phyloP scores from a whole-genome alignment of 2,329 filamentous ascomycete species.

The Ophiostoma ips region DNA sequence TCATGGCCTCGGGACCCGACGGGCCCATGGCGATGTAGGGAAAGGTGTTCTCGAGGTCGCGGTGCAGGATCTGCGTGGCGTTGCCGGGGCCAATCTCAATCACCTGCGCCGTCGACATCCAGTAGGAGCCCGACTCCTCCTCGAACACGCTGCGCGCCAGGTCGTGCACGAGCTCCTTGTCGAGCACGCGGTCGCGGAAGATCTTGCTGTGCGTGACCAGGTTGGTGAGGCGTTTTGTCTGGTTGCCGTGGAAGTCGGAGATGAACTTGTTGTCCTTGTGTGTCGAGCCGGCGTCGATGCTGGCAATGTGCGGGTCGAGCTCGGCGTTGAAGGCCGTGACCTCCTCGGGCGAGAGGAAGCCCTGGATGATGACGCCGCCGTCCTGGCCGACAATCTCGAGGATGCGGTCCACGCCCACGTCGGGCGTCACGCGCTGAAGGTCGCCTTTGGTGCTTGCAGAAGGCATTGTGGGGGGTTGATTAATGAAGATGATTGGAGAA shows the following conservation, averaged over 20 bases:
- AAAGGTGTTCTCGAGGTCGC: conserved; percentile 15
- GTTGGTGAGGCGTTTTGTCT: conserved; percentile 17
- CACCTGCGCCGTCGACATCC: conserved; percentile 16
- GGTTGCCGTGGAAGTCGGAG: conserved; percentile 17
- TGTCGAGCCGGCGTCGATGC: neutral
- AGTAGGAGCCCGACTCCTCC: conserved; percentile 18
- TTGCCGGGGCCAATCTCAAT: conserved; percentile 16
- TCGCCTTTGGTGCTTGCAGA: neutral
- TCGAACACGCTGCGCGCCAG: conserved; percentile 16
- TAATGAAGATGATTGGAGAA: too few species aligned
- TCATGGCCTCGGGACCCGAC: conserved; percentile 15
- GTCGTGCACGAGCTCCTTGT: conserved; percentile 18
- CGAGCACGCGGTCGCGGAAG: conserved; percentile 19
- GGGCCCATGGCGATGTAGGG: conserved; percentile 18
- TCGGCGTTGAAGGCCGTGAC: conserved; percentile 16
- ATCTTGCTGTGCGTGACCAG: conserved; percentile 16
- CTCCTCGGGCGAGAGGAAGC: conserved; percentile 15
- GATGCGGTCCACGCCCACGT: neutral
- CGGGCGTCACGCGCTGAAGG: neutral
- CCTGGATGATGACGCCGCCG: conserved; percentile 18
- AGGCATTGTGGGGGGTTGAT: conserved; percentile 3
- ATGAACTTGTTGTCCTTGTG: neutral
- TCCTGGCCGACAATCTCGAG: conserved; percentile 13
- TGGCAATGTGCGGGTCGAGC: conserved; percentile 14
- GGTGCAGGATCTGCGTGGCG: conserved; percentile 18